These are phyloP conservation scores for Massarina eburnea DNA, from an alignment of 2,329 filamentous ascomycete genomes.

Conservation along the genomic window DNA sequence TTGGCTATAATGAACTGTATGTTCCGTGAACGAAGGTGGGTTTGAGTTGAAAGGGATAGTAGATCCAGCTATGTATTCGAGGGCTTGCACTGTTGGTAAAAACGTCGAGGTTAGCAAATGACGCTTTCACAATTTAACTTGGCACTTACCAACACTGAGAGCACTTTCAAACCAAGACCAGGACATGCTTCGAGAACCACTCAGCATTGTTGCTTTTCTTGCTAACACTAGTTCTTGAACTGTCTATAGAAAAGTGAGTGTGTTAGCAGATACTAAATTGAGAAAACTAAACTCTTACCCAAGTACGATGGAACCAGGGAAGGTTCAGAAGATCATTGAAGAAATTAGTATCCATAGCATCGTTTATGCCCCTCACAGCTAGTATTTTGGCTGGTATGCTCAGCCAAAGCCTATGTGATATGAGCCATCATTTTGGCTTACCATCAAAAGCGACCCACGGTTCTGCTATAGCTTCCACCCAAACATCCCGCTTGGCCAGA, in stretches of 20 bases:
- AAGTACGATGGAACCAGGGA: slow-evolving; percentile 8
- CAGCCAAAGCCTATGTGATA: not conserved
- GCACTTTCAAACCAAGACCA: slow-evolving; percentile 1
- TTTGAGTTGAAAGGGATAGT: not conserved
- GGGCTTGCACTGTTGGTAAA: not conserved
- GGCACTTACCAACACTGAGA: not conserved
- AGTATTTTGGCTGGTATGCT: not conserved
- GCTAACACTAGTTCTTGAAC: slow-evolving; percentile 8
- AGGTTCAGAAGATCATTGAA: slow-evolving; percentile 4
- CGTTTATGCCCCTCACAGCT: not conserved
- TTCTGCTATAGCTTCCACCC: not conserved
- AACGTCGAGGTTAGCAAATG: not conserved
- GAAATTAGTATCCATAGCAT: slow-evolving; percentile 4
- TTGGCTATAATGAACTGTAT: not conserved
- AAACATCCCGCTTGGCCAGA: not conserved
- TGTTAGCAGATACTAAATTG: not conserved
- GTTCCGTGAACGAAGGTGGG: not conserved
- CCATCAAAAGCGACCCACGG: not conserved
- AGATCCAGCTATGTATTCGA: not conserved
- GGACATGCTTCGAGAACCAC: not conserved
- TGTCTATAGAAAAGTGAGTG: not conserved
- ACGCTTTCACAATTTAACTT: too few species aligned
- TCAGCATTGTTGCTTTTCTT: slow-evolving; percentile 1
- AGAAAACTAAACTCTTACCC: not conserved
- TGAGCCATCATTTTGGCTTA: not conserved